Evolutionary conservation across 2,329 filamentous ascomycete genomes (phyloP), one percentile per base, ranked within the genome.

Genomic region (Macrophomina pseudophaseolina): DNA sequence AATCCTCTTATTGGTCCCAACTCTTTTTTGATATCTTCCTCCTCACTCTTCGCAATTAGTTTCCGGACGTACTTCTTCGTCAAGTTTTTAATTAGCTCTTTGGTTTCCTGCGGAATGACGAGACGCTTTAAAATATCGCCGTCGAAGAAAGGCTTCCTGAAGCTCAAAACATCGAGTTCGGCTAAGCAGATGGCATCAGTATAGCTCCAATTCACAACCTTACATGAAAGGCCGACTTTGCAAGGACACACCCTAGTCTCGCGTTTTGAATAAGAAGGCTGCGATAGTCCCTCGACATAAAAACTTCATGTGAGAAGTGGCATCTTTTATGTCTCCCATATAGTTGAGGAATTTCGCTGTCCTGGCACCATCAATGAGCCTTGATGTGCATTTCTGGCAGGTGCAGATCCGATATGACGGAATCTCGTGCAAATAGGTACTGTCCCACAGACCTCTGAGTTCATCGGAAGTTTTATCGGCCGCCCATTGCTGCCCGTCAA

Each of bases 331-430:
- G 7, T 14, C 4, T 35, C 5, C 4, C 51, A 9, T 2, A 38
- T 38, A 38, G 35, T 38, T 12, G 30, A 16, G n/a, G 51, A 18
- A 0, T 1, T 16, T n/a, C n/a, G 9, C 51, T 53, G 51, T 53
- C 51, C 1, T 38, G 7, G 11, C 11, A 12, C 35, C 42, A 30
- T 51, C 64, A 23, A 52, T 60, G 33, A 69, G 60, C 8, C 23
- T n/a, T 11, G 65, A 51, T 23, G 51, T 28, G 38, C 68, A 69
- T 63, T 67, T 48, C 9, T 59, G 64, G n/a, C 68, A 69, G 40
- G 35, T 8, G 35, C 35, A 38, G 11, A 38, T 38, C 7, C 35
- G 35, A 12, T 38, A 38, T 4, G 35, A 7, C 2, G 7, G 7
- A 38, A 38, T 3, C 35, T 38, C 35, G 7, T 38, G 7, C 7